A percentile compares a stretch with the other conserved stretches of the same genome.
phyloP scores from a whole-genome alignment of 805 yeast genomes.

The Candida pseudofarinosa region DNA sequence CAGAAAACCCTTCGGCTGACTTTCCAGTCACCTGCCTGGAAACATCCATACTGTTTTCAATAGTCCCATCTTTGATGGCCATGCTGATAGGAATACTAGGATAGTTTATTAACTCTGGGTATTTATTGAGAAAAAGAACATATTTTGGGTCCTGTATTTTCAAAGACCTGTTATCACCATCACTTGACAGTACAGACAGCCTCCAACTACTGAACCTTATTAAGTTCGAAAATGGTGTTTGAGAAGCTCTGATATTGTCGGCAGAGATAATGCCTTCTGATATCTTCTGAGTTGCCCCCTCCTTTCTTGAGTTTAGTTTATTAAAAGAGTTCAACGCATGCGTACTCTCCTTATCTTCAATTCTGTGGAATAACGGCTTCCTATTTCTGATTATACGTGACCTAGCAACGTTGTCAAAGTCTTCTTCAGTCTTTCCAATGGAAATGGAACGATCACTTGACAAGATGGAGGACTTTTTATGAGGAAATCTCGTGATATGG shows the following conservation, averaged over 20 bases:
- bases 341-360: background rate
- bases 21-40: background rate
- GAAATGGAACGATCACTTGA: background rate
- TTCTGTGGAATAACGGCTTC: background rate
- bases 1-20: background rate
- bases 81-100: constrained; percentile 1
- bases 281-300: background rate
- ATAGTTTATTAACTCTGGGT: background rate
- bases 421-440: background rate
- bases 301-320: background rate
- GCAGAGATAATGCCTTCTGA: background rate
- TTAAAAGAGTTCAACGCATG: background rate
- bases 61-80: background rate
- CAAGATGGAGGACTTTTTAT: background rate
- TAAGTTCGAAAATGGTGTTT: background rate
- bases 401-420: background rate
- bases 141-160: background rate
- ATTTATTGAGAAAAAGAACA: background rate
- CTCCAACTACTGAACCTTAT: background rate
- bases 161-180: background rate
- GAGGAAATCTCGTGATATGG: too few relatives aligned
- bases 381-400: background rate
- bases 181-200: background rate
- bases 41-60: background rate
- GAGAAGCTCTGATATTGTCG: background rate